Evolutionary conservation across 129 eudicot genomes (phyloP).

Genomic region (Solidago caesia): DNA sequence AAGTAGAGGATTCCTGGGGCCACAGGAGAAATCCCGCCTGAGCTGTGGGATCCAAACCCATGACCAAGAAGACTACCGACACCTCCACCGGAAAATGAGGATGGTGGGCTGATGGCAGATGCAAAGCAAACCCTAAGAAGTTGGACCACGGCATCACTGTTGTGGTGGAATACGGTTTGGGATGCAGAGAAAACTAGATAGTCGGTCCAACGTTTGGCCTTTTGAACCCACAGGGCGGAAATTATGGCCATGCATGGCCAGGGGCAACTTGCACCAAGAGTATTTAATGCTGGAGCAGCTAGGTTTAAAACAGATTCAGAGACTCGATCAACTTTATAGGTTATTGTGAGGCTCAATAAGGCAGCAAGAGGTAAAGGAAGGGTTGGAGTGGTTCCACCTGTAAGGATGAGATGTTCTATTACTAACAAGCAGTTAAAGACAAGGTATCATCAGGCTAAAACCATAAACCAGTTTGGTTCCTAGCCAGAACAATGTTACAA

Average conservation of each 20-base stretch:
- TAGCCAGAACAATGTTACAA: no score
- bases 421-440: background rate
- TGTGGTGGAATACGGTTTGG: slow-evolving; percentile 86
- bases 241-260: slow-evolving; percentile 99
- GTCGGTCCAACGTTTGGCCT: slow-evolving; percentile 96
- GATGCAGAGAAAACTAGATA: slow-evolving; percentile 85
- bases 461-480: no score
- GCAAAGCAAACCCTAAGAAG: slow-evolving; percentile 83
- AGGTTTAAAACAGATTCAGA: slow-evolving; percentile 62
- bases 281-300: slow-evolving; percentile 66
- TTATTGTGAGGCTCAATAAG: slow-evolving; percentile 88
- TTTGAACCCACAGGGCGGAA: slow-evolving; percentile 87
- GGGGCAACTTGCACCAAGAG: slow-evolving; percentile 81
- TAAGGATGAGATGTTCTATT: slow-evolving; percentile 29
- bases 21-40: slow-evolving; percentile 81
- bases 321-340: slow-evolving; percentile 74
- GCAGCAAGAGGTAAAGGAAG: slow-evolving; percentile 96
- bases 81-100: slow-evolving; percentile 66
- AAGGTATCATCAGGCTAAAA: background rate
- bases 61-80: slow-evolving; percentile 89
- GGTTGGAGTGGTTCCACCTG: slow-evolving; percentile 62
- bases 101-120: slow-evolving; percentile 61
- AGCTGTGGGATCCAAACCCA: slow-evolving; percentile 74
- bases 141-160: slow-evolving; percentile 71
- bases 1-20: slow-evolving; percentile 94